Evolutionary conservation across 2,329 filamentous ascomycete genomes (phyloP).

Genomic region (Bipolaris gigantea): DNA sequence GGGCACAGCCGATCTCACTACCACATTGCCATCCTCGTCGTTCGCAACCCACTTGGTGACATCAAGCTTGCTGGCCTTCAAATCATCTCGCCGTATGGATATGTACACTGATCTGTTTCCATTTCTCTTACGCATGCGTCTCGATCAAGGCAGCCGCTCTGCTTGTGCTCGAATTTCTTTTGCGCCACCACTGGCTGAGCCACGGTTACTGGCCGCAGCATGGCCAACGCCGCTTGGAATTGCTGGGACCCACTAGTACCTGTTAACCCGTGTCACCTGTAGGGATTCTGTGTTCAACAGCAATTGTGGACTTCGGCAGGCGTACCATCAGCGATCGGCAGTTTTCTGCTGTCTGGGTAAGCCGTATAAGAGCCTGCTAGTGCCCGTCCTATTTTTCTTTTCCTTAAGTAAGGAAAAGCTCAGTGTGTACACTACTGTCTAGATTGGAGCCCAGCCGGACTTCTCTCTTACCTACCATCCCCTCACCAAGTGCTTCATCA

Average conservation of each 20-base stretch:
- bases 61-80: constrained; percentile 6
- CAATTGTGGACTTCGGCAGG: constrained; percentile 31
- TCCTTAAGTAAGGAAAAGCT: constrained; percentile 5
- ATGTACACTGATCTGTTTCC: neutral
- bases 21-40: neutral
- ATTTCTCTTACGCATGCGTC: neutral
- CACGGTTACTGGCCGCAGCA: constrained; percentile 11
- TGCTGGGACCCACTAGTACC: constrained; percentile 23
- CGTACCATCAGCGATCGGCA: constrained; percentile 6
- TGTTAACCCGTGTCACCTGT: constrained; percentile 17
- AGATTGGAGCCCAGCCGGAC: constrained; percentile 37
- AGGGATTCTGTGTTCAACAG: constrained; percentile 21
- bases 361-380: constrained; percentile 32
- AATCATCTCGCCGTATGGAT: neutral
- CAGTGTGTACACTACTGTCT: constrained; percentile 28
- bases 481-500: neutral
- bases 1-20: constrained; percentile 12
- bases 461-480: constrained; percentile 2
- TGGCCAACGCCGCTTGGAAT: constrained; percentile 9
- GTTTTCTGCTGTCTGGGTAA: constrained; percentile 2
- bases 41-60: constrained; percentile 12
- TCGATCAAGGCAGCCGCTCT: neutral
- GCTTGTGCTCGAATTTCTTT: neutral
- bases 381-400: constrained; percentile 18
- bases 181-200: constrained; percentile 11